Evolutionary conservation across 2,329 filamentous ascomycete species (phyloP).

Genomic region (Penicillium sclerotiorum): DNA sequence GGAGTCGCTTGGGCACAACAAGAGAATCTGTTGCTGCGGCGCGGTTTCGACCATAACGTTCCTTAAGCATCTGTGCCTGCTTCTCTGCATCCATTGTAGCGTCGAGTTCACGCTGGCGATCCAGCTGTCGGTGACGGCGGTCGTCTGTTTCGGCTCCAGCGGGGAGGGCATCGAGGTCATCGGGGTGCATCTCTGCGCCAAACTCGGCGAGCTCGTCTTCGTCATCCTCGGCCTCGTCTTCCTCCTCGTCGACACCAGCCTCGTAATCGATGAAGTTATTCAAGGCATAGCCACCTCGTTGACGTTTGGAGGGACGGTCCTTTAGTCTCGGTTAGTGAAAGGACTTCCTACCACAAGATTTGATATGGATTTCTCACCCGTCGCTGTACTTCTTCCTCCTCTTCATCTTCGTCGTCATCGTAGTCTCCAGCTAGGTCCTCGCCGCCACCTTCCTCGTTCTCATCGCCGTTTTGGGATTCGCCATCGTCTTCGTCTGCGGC

Average conservation of each 20-base stretch:
- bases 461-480: constrained; percentile 45
- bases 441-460: constrained; percentile 52
- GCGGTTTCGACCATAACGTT: constrained; percentile 82
- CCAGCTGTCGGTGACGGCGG: constrained; percentile 88
- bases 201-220: constrained; percentile 84
- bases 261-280: constrained; percentile 98
- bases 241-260: constrained; percentile 93
- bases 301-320: constrained; percentile 77
- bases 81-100: constrained; percentile 91
- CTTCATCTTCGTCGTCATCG: constrained; percentile 46
- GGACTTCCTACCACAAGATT: neutral
- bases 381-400: constrained; percentile 58
- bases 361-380: constrained; percentile 40
- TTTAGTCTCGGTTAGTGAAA: constrained; percentile 33
- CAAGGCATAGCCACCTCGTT: constrained; percentile 73
- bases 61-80: constrained; percentile 80
- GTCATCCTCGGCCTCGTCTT: constrained; percentile 86
- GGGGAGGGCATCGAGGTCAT: constrained; percentile 77
- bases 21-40: constrained; percentile 69
- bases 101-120: constrained; percentile 85
- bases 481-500: constrained; percentile 47
- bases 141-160: constrained; percentile 83
- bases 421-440: constrained; percentile 61
- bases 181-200: constrained; percentile 85
- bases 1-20: constrained; percentile 78